Conservation (phyloP, 1,284 basidiomycete species). For the Binderoboletus segoi region DNA sequence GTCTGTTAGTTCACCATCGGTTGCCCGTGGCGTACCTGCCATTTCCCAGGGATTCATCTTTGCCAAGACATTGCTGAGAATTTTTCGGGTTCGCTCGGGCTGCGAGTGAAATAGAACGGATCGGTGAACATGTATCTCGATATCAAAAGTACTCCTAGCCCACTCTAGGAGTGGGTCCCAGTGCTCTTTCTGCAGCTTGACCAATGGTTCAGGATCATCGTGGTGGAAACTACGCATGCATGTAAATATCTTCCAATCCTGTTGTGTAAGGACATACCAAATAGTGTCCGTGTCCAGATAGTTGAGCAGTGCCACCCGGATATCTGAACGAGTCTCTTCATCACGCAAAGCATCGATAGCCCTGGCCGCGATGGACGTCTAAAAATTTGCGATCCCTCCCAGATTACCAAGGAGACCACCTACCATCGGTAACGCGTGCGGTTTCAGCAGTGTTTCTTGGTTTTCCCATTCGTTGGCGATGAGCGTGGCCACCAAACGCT, state of each 20-base stretch:
- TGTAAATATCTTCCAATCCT: constrained; percentile 7
- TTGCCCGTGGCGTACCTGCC: constrained; percentile 64
- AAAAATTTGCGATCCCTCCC: constrained; percentile 5
- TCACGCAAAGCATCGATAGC: constrained; percentile 84
- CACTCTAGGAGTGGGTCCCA: constrained; percentile 91
- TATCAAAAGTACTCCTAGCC: constrained; percentile 66
- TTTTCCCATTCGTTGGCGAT: constrained; percentile 97
- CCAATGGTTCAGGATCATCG: constrained; percentile 74
- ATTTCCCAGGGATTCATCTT: constrained; percentile 82
- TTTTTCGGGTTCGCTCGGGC: constrained; percentile 63
- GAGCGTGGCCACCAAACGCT: constrained; percentile 76
- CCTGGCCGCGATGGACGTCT: constrained; percentile 86
- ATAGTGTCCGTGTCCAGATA: constrained; percentile 97
- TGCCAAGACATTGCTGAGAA: constrained; percentile 59
- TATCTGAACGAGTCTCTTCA: constrained; percentile 58
- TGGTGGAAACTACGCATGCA: constrained; percentile 72
- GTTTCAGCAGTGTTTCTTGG: constrained; percentile 85
- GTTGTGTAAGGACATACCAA: constrained; percentile 56
- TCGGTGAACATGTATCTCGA: constrained; percentile 68
- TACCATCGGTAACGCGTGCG: constrained; percentile 91
- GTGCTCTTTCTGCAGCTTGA: constrained; percentile 79
- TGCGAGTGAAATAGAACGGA: constrained; percentile 74
- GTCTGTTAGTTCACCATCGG: neutral
- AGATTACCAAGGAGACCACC: constrained; percentile 27
- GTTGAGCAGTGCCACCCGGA: constrained; percentile 74